Evolutionary conservation across 345 rosid species (phyloP).

Genomic region (Ricinus communis): DNA sequence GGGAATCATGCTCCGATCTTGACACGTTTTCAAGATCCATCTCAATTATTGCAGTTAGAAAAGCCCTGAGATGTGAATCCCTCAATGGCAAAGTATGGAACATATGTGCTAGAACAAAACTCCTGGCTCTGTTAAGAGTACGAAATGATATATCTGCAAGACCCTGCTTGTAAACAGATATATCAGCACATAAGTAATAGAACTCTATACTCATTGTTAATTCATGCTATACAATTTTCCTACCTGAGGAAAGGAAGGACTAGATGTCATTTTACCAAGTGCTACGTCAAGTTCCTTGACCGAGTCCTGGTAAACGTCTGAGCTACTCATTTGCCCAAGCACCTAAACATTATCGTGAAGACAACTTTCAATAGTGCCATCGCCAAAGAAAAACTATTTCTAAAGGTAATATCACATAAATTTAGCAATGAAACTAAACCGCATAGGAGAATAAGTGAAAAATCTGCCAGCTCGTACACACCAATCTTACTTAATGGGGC

Average conservation of each 20-base stretch:
- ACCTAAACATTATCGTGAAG: conserved; percentile 34
- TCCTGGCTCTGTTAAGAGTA: conserved; percentile 49
- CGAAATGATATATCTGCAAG: conserved; percentile 56
- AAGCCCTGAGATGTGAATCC: conserved; percentile 60
- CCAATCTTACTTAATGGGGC: not conserved
- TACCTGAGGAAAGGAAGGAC: conserved; percentile 81
- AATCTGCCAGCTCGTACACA: not conserved
- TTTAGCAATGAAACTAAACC: not conserved
- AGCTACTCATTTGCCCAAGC: conserved; percentile 38
- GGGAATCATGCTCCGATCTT: conserved; percentile 22
- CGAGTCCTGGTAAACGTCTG: conserved; percentile 48
- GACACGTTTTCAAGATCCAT: conserved; percentile 44
- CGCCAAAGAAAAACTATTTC: not conserved
- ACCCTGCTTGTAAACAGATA: conserved; percentile 50
- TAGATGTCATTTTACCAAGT: conserved; percentile 46
- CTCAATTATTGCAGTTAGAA: conserved; percentile 54
- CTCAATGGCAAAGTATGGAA: conserved; percentile 54
- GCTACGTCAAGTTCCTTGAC: conserved; percentile 59
- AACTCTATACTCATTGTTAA: no score
- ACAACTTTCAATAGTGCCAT: not conserved
- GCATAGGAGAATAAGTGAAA: not conserved
- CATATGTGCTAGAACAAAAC: conserved; percentile 45
- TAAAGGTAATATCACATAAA: not conserved
- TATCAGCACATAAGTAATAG: not conserved
- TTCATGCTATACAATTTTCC: not conserved